Evolutionary conservation across 2,329 filamentous ascomycete species (phyloP).

Genomic region (Trichoderma endophyticum): DNA sequence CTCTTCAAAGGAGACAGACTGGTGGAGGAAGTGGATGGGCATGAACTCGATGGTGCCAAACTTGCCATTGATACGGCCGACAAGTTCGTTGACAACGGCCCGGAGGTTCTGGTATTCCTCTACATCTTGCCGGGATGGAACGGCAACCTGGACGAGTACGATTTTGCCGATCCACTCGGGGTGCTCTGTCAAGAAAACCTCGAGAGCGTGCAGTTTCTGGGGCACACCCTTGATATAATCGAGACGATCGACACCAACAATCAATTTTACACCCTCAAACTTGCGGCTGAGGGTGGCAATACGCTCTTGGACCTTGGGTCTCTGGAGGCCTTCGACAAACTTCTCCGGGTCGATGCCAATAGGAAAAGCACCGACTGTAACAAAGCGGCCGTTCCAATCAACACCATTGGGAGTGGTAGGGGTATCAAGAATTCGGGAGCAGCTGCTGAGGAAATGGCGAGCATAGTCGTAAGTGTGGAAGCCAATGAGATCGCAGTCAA

Average conservation of each 20-base stretch:
- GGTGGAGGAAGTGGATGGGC: constrained; percentile 98
- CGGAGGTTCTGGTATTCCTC: constrained; percentile 97
- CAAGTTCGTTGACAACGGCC: constrained; percentile 92
- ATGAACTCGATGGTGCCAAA: constrained; percentile 98
- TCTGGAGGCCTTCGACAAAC: constrained; percentile 84
- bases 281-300: constrained; percentile 83
- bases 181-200: constrained; percentile 94
- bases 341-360: constrained; percentile 98
- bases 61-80: constrained; percentile 93
- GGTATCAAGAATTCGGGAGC: constrained; percentile 81
- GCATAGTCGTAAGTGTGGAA: constrained; percentile 99
- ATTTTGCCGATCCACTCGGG: constrained; percentile 98
- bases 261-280: constrained; percentile 93
- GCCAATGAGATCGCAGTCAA: constrained; percentile 92
- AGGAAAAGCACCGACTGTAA: constrained; percentile 91
- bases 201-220: constrained; percentile 92
- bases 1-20: constrained; percentile 92
- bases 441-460: constrained; percentile 94
- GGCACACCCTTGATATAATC: constrained; percentile 99
- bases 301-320: constrained; percentile 80
- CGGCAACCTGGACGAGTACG: constrained; percentile 91
- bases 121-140: constrained; percentile 91
- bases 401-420: constrained; percentile 89
- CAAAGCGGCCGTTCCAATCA: constrained; percentile 81
- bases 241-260: constrained; percentile 92